These are phyloP conservation scores for Glycyrrhiza uralensis DNA, from an alignment of 306 rosid species.

Conservation along the genomic window DNA sequence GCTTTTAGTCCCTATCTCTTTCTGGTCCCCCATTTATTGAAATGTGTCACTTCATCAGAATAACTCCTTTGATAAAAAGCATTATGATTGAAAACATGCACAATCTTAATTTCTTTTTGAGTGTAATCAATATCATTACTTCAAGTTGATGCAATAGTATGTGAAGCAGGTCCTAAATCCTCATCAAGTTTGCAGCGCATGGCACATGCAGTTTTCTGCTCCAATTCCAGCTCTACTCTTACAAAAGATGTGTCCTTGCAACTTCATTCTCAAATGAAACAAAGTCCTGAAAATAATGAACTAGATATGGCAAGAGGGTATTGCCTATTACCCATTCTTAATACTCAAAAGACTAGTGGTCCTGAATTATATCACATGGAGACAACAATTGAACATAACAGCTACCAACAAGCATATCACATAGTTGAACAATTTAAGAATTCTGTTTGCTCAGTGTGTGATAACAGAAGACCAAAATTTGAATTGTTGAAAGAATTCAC, in stretches of 20 bases:
- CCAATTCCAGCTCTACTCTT: not conserved
- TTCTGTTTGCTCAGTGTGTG: slow-evolving; percentile 48
- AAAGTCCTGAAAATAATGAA: slow-evolving; percentile 10
- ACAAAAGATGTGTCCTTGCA: not conserved
- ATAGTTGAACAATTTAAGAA: slow-evolving; percentile 34
- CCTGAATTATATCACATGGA: slow-evolving; percentile 21
- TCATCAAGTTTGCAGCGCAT: slow-evolving; percentile 5
- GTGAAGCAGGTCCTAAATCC: slow-evolving; percentile 16
- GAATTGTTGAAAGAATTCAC: slow-evolving; percentile 60
- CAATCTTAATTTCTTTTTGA: not conserved
- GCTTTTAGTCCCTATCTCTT: too few species aligned
- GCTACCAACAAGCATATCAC: slow-evolving; percentile 3
- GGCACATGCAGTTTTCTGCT: not conserved
- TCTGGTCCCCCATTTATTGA: too few species aligned
- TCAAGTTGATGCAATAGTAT: not conserved
- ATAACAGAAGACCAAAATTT: slow-evolving; percentile 52
- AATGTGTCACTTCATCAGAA: too few species aligned
- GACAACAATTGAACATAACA: slow-evolving; percentile 2
- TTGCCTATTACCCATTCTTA: slow-evolving; percentile 13
- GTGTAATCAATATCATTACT: not conserved
- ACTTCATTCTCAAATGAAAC: slow-evolving; percentile 12
- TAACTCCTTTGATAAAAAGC: too few species aligned
- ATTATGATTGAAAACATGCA: not conserved
- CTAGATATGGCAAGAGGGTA: slow-evolving; percentile 35
- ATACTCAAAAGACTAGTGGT: slow-evolving; percentile 6